Base-by-base conservation (phyloP, 305 asterid genomes). In the Plantago lanceolata region DNA sequence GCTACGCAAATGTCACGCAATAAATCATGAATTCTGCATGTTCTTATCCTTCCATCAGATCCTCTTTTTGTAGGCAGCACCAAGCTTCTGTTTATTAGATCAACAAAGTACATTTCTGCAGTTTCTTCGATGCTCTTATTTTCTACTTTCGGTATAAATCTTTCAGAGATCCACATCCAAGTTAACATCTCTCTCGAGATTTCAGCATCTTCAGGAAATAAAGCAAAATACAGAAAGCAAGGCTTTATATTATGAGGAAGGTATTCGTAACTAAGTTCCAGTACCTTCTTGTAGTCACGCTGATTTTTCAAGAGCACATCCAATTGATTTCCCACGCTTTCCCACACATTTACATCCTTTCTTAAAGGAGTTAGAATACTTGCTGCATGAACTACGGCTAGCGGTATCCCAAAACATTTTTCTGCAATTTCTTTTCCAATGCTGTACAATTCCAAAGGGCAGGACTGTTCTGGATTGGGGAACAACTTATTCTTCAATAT, bases 211-310 rank as follows among this genome's bases (percentile, higher is more conserved):
- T 58, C 54, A 0, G 8, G 69, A 73, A 71, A 76, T 17, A 59
- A 65, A 8, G 75, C 81, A 59, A 79, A 59, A n/a, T 72, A 80
- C 21, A 77, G 81, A 57, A 75, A 76, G 62, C 80, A 78, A 4
- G 65, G 43, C 31, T 75, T 74, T 57, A 76, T 57, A 45, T 58
- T 17, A 55, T 55, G 43, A 1, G 60, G 60, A 14, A 55, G 18
- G 4, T 55, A 44, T 55, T 55, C 20, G 57, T 71, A 81, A 56
- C 81, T 69, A 8, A 79, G 66, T 33, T 76, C 69, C 55, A 73
- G 19, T 20, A 71, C 56, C 17, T 64, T 54, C 55, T 31, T 71
- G 17, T 35, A 57, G 8, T 9, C 12, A 12, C 28, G 35, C 26
- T 9, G 47, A 58, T 19, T 58, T 28, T 28, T 19, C 1, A 74